Conservation (phyloP, 2,329 filamentous ascomycete genomes). For the Exophiala sideris region DNA sequence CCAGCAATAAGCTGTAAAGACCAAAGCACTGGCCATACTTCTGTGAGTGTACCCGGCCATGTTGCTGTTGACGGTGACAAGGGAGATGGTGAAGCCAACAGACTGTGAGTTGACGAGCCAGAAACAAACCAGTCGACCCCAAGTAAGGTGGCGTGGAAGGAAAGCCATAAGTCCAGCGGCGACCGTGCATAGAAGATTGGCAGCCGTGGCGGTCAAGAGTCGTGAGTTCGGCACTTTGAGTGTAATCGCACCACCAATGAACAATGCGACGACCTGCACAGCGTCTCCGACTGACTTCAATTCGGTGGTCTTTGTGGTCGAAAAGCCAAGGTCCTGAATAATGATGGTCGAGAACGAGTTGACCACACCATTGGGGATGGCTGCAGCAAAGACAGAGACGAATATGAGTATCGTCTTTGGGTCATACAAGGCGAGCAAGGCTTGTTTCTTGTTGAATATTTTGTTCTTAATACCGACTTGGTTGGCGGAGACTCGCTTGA, state of each 20-base stretch:
- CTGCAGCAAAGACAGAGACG: constrained; percentile 33
- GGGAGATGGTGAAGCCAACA: constrained; percentile 37
- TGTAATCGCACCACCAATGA: constrained; percentile 36
- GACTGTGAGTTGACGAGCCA: constrained; percentile 40
- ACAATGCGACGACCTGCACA: constrained; percentile 38
- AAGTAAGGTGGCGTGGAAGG: constrained; percentile 34
- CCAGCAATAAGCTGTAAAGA: constrained; percentile 42
- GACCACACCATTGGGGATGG: constrained; percentile 35
- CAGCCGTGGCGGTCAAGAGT: constrained; percentile 32
- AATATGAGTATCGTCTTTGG: constrained; percentile 61
- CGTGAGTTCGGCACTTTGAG: constrained; percentile 35
- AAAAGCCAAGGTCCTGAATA: constrained; percentile 36
- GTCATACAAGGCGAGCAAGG: constrained; percentile 48
- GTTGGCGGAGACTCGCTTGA: constrained; percentile 52
- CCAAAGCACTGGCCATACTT: constrained; percentile 34
- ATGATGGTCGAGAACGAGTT: constrained; percentile 39
- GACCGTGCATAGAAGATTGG: constrained; percentile 37
- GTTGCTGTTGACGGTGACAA: constrained; percentile 37
- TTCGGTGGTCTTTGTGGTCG: constrained; percentile 34
- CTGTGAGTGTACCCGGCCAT: constrained; percentile 40
- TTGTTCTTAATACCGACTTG: constrained; percentile 53
- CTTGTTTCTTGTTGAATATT: constrained; percentile 46
- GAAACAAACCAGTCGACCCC: constrained; percentile 36
- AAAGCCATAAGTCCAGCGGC: constrained; percentile 36
- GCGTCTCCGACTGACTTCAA: constrained; percentile 39